These are phyloP conservation scores for Amanita muscaria DNA, from an alignment of 768 basidiomycete species.

Conservation along the genomic window DNA sequence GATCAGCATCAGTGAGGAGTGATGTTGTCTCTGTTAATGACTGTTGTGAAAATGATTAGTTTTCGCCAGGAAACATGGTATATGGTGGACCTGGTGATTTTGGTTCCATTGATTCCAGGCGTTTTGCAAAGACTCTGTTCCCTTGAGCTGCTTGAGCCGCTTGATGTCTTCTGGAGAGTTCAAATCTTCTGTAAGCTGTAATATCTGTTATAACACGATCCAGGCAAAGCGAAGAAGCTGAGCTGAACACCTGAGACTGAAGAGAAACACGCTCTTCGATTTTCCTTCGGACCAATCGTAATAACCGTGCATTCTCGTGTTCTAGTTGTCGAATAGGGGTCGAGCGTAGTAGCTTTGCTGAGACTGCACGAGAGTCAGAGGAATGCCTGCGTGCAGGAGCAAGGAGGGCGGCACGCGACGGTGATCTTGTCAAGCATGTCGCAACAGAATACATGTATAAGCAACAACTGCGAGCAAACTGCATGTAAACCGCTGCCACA, in stretches of 20 bases:
- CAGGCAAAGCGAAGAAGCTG: not conserved
- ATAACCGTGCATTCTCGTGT: conserved; percentile 39
- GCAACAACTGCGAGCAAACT: too few species aligned
- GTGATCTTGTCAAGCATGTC: conserved; percentile 5
- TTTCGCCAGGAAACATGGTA: conserved; percentile 12
- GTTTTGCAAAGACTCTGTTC: conserved; percentile 54
- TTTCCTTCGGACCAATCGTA: conserved; percentile 45
- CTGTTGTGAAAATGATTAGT: conserved; percentile 31
- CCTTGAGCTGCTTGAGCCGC: conserved; percentile 53
- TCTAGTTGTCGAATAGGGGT: conserved; percentile 19
- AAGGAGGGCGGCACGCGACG: too few species aligned
- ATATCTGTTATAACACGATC: conserved; percentile 9
- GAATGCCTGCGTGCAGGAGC: too few species aligned
- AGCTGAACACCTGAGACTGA: conserved; percentile 30
- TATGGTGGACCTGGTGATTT: conserved; percentile 55
- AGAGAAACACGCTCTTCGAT: conserved; percentile 41
- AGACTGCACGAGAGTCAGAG: too few species aligned
- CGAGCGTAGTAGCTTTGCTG: too few species aligned
- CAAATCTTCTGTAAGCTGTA: conserved; percentile 44
- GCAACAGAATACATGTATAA: conserved; percentile 11
- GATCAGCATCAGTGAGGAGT: conserved; percentile 67
- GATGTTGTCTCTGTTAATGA: conserved; percentile 52
- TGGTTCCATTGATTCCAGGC: conserved; percentile 61
- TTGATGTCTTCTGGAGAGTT: conserved; percentile 49
- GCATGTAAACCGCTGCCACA: too few species aligned